These are phyloP conservation scores for Talaromyces proteolyticus DNA, from an alignment of 495 filamentous ascomycete genomes.

Conservation along the genomic window DNA sequence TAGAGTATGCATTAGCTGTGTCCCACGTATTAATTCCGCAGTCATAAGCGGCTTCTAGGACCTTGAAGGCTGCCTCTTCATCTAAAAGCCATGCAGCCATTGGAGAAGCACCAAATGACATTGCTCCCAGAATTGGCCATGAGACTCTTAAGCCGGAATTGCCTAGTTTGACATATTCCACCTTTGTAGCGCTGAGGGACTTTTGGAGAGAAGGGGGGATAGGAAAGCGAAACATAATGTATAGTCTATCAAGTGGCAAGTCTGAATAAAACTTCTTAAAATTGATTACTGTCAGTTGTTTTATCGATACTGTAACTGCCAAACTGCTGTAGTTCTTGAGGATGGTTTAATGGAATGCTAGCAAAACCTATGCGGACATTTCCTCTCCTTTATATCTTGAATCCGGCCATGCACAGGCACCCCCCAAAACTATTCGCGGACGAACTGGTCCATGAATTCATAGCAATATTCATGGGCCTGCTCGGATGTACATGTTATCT, in stretches of 20 bases:
- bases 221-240: too few relatives aligned
- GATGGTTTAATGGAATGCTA: too few relatives aligned
- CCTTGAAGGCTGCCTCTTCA: conserved; percentile 55
- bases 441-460: too few relatives aligned
- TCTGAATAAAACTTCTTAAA: conserved; percentile 32
- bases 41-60: conserved; percentile 64
- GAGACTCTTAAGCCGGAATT: conserved; percentile 63
- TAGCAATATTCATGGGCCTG: too few relatives aligned
- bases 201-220: background rate
- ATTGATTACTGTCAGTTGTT: too few relatives aligned
- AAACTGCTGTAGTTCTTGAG: too few relatives aligned
- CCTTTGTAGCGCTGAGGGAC: conserved; percentile 5
- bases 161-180: conserved; percentile 38
- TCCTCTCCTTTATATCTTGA: too few relatives aligned
- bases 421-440: too few relatives aligned
- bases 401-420: too few relatives aligned
- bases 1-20: conserved; percentile 55
- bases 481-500: too few relatives aligned
- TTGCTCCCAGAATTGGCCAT: conserved; percentile 60
- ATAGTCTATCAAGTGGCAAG: background rate
- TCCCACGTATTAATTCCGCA: conserved; percentile 53
- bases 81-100: conserved; percentile 57
- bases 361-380: too few relatives aligned
- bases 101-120: conserved; percentile 52
- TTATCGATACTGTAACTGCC: too few relatives aligned